Conservation (phyloP, 495 filamentous ascomycete species). For the Trichoderma parareesei region DNA sequence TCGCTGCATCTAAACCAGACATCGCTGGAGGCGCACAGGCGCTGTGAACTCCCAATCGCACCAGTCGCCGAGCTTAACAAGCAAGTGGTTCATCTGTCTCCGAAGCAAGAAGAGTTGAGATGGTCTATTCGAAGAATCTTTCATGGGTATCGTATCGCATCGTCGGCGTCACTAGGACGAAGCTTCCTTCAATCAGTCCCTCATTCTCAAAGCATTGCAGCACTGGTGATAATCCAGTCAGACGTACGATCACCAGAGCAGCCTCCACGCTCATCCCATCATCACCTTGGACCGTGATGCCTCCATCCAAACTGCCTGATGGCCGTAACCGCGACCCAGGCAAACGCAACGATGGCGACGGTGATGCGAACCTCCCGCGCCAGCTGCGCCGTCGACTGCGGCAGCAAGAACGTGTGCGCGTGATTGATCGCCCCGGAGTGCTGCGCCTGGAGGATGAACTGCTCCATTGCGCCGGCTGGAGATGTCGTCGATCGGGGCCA, state of each 20-base stretch:
- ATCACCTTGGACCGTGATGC: background rate
- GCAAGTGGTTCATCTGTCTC: too few relatives aligned
- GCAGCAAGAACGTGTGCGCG: conserved; percentile 9
- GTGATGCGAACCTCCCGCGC: conserved; percentile 11
- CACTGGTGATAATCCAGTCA: too few relatives aligned
- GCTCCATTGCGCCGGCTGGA: conserved; percentile 9
- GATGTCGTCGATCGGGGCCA: background rate
- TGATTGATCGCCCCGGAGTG: conserved; percentile 11
- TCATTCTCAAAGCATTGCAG: background rate
- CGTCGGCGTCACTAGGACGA: background rate
- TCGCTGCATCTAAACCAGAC: too few relatives aligned
- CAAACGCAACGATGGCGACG: conserved; percentile 10
- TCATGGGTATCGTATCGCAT: too few relatives aligned
- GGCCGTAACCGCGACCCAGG: conserved; percentile 12
- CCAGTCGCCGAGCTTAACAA: too few relatives aligned
- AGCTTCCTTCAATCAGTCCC: background rate
- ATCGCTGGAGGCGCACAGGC: too few relatives aligned
- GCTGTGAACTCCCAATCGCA: too few relatives aligned
- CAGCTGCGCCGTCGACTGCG: conserved; percentile 6
- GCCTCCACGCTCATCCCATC: background rate
- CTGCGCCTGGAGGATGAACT: conserved; percentile 12
- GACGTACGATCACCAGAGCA: background rate
- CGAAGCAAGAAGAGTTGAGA: too few relatives aligned
- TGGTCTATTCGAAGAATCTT: too few relatives aligned
- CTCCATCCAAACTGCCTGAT: conserved; percentile 11